Evolutionary conservation across 1,139 yeast species (phyloP), one percentile per base, ranked within the genome.

Genomic region (Suhomyces wounanorum): DNA sequence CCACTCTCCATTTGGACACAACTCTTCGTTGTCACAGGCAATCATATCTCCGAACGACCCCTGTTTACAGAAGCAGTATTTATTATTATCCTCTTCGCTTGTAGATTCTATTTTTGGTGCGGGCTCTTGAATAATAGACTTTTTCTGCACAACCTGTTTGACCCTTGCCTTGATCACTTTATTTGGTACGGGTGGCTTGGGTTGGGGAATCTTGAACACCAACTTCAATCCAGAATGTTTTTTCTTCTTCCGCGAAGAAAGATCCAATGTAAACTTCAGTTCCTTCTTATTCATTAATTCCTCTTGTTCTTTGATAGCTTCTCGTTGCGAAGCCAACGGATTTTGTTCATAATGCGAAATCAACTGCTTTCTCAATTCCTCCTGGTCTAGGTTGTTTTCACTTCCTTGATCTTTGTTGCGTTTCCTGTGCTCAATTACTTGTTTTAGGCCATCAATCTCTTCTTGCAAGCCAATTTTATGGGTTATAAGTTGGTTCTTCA

Each of bases 1-100:
- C 81, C 81, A 77, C 47, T 75, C 81, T 2, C 81, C 81, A 54
- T 76, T 75, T 17, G 75, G 73, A 59, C 81, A 77, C 4, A 68
- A 59, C 1, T 57, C 61, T 48, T 66, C 71, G 54, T 75, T 72
- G 53, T 77, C 81, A 57, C 81, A 77, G 0, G 75, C 79, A 42
- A 77, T 76, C 81, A 77, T 77, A 52, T 71, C 72, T 2, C 81
- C 81, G 53, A 70, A 70, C 0, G 81, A 75, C 0, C 72, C 73
- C 55, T 74, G 80, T 25, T 68, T 65, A 58, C 81, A 77, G 62
- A 76, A 74, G 54, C 81, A 77, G 55, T 75, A 77, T 23, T 55
- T 50, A 17, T 60, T 61, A 4, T 56, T 60, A 38, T 65, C 73
- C 41, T 68, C 71, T 10, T 40, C 43, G 16, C 8, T 31, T 31